Percentiles rank a stretch among this genome's conserved stretches.
Conservation (phyloP, 768 basidiomycete species). For the Kwoniella sp. region DNA sequence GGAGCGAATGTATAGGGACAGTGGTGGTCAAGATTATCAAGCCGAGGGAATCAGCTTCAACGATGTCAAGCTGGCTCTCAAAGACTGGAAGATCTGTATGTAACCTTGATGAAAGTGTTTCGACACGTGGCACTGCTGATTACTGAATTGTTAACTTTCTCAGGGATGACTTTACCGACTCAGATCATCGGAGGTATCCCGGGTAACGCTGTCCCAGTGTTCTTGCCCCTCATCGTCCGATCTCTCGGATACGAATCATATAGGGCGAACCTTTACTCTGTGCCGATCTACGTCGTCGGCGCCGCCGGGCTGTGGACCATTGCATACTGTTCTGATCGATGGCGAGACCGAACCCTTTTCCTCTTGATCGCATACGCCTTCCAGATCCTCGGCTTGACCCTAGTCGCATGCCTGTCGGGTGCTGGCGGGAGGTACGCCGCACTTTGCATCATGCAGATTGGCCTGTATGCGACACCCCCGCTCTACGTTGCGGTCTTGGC, state of each 20-base stretch:
- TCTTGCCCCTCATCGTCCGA: slow-evolving; percentile 23
- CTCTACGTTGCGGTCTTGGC: slow-evolving; percentile 19
- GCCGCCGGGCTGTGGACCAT: slow-evolving; percentile 18
- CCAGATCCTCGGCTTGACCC: slow-evolving; percentile 15
- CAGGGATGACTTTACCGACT: slow-evolving; percentile 14
- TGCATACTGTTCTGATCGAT: slow-evolving; percentile 20
- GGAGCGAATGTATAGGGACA: slow-evolving; percentile 18
- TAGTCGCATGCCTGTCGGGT: slow-evolving; percentile 3
- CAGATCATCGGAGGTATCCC: slow-evolving; percentile 21
- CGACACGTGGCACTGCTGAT: too few species aligned
- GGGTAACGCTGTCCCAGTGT: slow-evolving; percentile 13
- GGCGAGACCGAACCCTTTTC: slow-evolving; percentile 13
- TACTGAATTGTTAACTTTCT: too few species aligned
- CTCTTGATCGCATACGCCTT: slow-evolving; percentile 13
- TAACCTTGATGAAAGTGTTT: too few species aligned
- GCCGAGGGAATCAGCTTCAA: slow-evolving; percentile 14
- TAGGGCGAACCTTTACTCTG: slow-evolving; percentile 20
- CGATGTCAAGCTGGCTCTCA: slow-evolving; percentile 16
- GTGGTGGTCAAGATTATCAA: slow-evolving; percentile 15
- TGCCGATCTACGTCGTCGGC: slow-evolving; percentile 7
- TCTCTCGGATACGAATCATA: slow-evolving; percentile 15
- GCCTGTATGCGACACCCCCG: slow-evolving; percentile 15
- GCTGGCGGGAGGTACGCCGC: slow-evolving; percentile 14
- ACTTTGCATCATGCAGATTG: slow-evolving; percentile 22
- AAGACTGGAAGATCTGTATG: slow-evolving; percentile 25